Evolutionary conservation across 2,329 filamentous ascomycete genomes (phyloP).

Genomic region (Helicocarpus griseus): DNA sequence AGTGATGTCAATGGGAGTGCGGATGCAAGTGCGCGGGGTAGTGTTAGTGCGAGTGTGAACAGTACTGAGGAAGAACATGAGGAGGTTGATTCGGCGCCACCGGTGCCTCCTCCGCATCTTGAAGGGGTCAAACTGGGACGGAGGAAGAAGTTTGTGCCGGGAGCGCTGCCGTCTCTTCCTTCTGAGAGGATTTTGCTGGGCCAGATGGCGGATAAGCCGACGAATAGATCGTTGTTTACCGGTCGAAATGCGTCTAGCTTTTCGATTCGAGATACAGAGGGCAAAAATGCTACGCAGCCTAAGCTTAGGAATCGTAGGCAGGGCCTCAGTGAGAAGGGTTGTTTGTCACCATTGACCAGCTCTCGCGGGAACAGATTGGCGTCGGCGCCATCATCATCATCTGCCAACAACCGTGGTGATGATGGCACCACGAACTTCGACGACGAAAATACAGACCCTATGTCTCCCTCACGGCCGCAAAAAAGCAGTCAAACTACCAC

Average conservation of each 20-base stretch:
- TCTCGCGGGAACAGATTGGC: neutral
- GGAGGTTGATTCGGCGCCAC: constrained; percentile 20
- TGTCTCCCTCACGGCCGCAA: neutral
- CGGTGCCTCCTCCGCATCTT: constrained; percentile 13
- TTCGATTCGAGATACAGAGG: neutral
- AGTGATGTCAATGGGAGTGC: neutral
- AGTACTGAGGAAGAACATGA: neutral
- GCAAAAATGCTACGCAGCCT: neutral
- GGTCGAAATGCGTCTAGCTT: neutral
- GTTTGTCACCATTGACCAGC: neutral
- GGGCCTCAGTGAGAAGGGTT: neutral
- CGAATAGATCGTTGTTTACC: neutral
- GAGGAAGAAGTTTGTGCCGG: constrained; percentile 31
- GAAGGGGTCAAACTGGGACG: constrained; percentile 15
- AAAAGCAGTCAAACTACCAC: neutral
- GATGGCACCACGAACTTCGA: too few relatives aligned
- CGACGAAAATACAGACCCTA: neutral
- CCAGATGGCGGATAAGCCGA: constrained; percentile 14
- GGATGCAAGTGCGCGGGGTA: neutral
- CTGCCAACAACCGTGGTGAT: too few relatives aligned
- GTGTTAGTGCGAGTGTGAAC: neutral
- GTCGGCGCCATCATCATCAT: neutral
- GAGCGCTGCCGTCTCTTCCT: constrained; percentile 34
- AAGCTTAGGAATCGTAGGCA: neutral
- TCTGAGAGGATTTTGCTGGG: constrained; percentile 36